Base-by-base conservation (phyloP, 495 filamentous ascomycete genomes). In the Podospora appendiculata region DNA sequence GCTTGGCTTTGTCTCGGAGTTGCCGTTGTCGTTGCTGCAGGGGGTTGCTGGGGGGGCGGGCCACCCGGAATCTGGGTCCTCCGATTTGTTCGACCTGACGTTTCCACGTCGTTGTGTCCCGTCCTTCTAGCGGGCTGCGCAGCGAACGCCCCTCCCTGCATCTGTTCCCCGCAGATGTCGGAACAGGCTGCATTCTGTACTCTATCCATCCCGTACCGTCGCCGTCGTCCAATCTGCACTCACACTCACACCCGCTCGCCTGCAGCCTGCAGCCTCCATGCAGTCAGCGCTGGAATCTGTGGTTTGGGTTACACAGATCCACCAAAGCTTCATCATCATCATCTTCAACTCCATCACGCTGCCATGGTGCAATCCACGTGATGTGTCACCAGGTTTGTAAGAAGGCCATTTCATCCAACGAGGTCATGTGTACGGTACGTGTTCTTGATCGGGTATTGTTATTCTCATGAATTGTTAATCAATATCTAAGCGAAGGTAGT, bases 21-120 rank as follows among this genome's bases (percentile, higher is more conserved):
- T 49, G 52, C 52, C 52, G 51, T 48, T 44, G 45, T 44, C 17
- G 45, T 17, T 41, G 36, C 35, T 40, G 47, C 18, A 32, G 35
- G 47, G 11, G 38, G n/a, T 16, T 40, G 47, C 18, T 13, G 35
- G 47, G 11, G 38, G n/a, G 35, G 16, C 38, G 32, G 19, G 39
- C 39, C 32, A 48, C 8, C n/a, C 14, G 32, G 25, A 7, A 38
- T 10, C 10, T 38, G 36, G 36, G 36, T 38, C 36, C 36, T 38
- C 36, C 36, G 36, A 38, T 38, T 38, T 38, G 36, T 38, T 13
- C 36, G 8, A 38, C 36, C 25, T 25, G 2, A 25, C 25, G 25
- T 25, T 25, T n/a, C n/a, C n/a, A n/a, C n/a, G n/a, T n/a, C 38
- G 11, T 12, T 11, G 38, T 14, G 25, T 25, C 25, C 25, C 25